Conservation (phyloP, 2,329 filamentous ascomycete genomes). For the Diaporthe eres region DNA sequence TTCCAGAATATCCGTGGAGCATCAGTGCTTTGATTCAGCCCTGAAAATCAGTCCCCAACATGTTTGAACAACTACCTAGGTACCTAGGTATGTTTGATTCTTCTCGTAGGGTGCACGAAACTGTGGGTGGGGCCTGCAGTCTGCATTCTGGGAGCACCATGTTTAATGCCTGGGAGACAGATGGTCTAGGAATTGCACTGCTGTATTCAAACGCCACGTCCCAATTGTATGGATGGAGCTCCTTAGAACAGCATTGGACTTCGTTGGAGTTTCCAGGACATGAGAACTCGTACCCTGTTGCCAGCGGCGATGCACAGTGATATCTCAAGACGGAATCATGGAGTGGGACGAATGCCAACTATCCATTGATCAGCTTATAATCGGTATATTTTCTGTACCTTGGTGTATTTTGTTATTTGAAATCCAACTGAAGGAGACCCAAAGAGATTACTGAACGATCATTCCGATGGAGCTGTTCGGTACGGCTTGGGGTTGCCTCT, state of each 20-base stretch:
- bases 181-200: too few species aligned
- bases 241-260: background rate
- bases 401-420: background rate
- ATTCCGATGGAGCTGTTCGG: background rate
- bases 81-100: background rate
- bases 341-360: background rate
- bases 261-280: background rate
- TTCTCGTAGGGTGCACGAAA: background rate
- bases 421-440: background rate
- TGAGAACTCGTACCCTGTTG: background rate
- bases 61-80: background rate
- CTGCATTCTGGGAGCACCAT: background rate
- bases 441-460: background rate
- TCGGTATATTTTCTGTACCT: background rate
- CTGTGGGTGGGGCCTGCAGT: background rate
- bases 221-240: background rate
- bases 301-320: background rate
- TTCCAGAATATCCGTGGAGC: background rate
- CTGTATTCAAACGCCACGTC: background rate
- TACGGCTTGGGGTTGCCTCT: background rate
- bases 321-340: background rate
- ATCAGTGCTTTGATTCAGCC: background rate
- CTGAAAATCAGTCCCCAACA: too few species aligned
- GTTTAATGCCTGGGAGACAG: too few species aligned
- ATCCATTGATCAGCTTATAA: background rate